Conservation (phyloP, 208 protist species). For the Crithidia brevicula region DNA sequence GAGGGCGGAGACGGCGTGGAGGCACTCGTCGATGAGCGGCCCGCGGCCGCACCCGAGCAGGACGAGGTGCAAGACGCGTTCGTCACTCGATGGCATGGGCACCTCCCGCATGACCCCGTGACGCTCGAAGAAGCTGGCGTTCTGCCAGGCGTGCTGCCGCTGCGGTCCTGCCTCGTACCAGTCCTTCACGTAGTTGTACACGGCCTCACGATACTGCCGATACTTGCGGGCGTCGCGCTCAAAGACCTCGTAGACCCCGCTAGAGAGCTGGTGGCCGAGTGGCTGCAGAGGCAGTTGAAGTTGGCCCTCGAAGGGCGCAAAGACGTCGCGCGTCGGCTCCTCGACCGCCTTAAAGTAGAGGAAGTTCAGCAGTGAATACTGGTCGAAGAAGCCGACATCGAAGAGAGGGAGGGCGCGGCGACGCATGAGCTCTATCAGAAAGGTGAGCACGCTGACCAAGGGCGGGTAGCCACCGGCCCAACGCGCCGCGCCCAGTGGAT, state of each 20-base stretch:
- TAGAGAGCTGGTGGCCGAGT: slow-evolving; percentile 97
- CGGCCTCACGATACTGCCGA: slow-evolving; percentile 90
- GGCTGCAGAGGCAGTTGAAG: slow-evolving; percentile 97
- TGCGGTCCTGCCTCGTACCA: slow-evolving; percentile 36
- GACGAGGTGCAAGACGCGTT: slow-evolving; percentile 86
- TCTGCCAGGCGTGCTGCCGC: slow-evolving; percentile 39
- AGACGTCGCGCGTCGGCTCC: slow-evolving; percentile 57
- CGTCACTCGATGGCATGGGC: slow-evolving; percentile 10
- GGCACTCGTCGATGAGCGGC: slow-evolving; percentile 89
- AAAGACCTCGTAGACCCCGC: slow-evolving; percentile 98
- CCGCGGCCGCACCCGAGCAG: slow-evolving; percentile 98
- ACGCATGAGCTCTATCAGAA: slow-evolving; percentile 81
- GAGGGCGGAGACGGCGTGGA: slow-evolving; percentile 79
- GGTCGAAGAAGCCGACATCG: slow-evolving; percentile 54
- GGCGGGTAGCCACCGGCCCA: slow-evolving; percentile 64
- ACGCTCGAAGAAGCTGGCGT: slow-evolving; percentile 17
- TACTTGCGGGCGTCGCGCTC: slow-evolving; percentile 98
- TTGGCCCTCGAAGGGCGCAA: slow-evolving; percentile 88
- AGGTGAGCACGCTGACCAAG: slow-evolving; percentile 46
- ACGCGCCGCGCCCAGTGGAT: slow-evolving; percentile 34
- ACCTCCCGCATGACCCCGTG: slow-evolving; percentile 19
- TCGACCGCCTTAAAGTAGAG: slow-evolving; percentile 52
- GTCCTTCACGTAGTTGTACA: slow-evolving; percentile 72
- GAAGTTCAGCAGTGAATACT: slow-evolving; percentile 71
- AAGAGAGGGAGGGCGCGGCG: slow-evolving; percentile 73